Evolutionary conservation across 2,329 filamentous ascomycete species (phyloP).

Genomic region (Domatiomyces catenatus): DNA sequence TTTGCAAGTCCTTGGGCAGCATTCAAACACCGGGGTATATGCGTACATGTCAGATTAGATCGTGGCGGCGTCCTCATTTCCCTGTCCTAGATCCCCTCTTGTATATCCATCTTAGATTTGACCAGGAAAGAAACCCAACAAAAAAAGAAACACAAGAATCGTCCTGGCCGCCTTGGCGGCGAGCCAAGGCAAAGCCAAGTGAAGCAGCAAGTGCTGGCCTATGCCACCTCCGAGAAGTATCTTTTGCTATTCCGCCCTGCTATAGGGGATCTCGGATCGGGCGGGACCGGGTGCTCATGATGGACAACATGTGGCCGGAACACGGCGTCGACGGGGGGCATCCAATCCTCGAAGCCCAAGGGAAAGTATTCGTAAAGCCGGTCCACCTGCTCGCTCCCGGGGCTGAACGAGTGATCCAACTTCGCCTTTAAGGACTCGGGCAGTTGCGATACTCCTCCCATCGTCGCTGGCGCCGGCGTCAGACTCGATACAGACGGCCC

Average conservation of each 20-base stretch:
- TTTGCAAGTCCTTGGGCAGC: background rate
- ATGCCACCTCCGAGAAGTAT: constrained; percentile 17
- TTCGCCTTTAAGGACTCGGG: constrained; percentile 9
- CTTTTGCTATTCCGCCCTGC: constrained; percentile 14
- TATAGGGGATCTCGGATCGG: constrained; percentile 11
- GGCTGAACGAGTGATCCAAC: constrained; percentile 6
- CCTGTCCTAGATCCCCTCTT: background rate
- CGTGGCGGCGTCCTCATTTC: background rate
- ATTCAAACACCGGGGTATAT: background rate
- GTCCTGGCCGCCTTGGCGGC: background rate
- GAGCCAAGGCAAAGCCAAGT: background rate
- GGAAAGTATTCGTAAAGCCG: constrained; percentile 91
- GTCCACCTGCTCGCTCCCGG: constrained; percentile 38
- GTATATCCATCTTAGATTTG: background rate
- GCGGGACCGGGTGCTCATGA: constrained; percentile 33
- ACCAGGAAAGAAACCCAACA: too few species aligned
- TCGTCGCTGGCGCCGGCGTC: background rate
- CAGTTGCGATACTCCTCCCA: constrained; percentile 1
- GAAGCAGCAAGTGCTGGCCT: background rate
- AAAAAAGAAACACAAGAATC: background rate
- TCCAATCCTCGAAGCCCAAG: constrained; percentile 77
- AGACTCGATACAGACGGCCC: constrained; percentile 8
- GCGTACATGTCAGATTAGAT: background rate
- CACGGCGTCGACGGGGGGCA: constrained; percentile 76
- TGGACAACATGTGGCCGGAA: constrained; percentile 89